Percentiles rank a stretch among this genome's conserved stretches.
These are phyloP conservation scores for Suillus sp. DNA, from an alignment of 768 basidiomycete genomes.

Conservation along the genomic window DNA sequence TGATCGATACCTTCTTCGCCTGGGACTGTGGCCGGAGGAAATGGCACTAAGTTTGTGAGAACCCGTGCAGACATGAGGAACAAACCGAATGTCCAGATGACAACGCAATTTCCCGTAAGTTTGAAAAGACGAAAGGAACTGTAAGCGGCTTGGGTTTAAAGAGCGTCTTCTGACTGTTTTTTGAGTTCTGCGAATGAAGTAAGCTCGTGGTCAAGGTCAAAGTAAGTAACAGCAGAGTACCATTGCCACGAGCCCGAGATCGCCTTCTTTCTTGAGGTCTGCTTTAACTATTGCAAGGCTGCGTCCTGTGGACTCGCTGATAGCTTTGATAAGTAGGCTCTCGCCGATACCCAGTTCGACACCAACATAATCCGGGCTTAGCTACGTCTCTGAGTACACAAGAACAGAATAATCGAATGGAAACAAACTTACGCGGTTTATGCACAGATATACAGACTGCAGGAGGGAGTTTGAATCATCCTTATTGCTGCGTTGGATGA, in stretches of 20 bases:
- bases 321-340: constrained; percentile 91
- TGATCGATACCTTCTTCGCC: constrained; percentile 91
- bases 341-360: constrained; percentile 97
- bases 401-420: neutral
- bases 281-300: constrained; percentile 80
- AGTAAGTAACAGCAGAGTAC: constrained; percentile 30
- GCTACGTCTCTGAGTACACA: constrained; percentile 42
- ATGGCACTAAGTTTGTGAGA: constrained; percentile 13
- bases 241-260: constrained; percentile 96
- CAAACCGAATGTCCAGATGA: constrained; percentile 81
- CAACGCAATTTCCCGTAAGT: constrained; percentile 86
- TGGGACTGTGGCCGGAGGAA: constrained; percentile 63
- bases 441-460: constrained; percentile 92
- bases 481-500: constrained; percentile 82
- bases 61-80: constrained; percentile 1
- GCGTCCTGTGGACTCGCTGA: constrained; percentile 93
- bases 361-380: constrained; percentile 94
- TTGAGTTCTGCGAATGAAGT: constrained; percentile 69
- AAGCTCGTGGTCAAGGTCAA: neutral
- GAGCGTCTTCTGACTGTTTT: constrained; percentile 88
- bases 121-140: constrained; percentile 86
- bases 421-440: constrained; percentile 70
- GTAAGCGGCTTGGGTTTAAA: constrained; percentile 94
- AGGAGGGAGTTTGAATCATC: constrained; percentile 76
- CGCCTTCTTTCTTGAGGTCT: constrained; percentile 93